Evolutionary conservation across 2,329 filamentous ascomycete species (phyloP).

Genomic region (Sporothrix globosa): DNA sequence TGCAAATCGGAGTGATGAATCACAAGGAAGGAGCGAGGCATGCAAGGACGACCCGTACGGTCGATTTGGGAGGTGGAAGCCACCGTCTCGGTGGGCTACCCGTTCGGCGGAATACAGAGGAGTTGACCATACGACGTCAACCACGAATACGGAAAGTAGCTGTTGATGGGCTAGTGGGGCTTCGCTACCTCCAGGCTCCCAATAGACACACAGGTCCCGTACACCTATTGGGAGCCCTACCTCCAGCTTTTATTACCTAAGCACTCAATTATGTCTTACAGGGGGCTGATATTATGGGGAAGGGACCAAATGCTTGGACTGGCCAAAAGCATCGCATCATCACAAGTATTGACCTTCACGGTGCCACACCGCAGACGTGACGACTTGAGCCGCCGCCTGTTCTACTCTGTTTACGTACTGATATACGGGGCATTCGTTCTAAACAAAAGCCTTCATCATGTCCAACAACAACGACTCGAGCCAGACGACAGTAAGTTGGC

Average conservation of each 20-base stretch:
- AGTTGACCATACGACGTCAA: too few species aligned
- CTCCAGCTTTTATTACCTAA: slow-evolving; percentile 12
- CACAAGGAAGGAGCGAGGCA: neutral
- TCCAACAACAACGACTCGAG: slow-evolving; percentile 45
- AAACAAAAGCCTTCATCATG: neutral
- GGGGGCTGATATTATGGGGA: too few species aligned
- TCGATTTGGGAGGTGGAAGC: neutral
- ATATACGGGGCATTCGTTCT: neutral
- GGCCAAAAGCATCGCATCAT: slow-evolving; percentile 6
- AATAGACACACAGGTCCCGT: too few species aligned
- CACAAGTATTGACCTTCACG: neutral
- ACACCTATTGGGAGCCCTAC: too few species aligned
- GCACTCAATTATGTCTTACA: neutral
- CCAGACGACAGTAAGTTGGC: slow-evolving; percentile 45
- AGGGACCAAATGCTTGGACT: neutral
- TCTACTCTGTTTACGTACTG: neutral
- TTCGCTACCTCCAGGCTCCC: neutral
- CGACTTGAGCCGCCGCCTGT: neutral
- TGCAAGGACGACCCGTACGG: neutral
- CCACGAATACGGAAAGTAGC: too few species aligned
- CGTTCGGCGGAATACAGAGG: neutral
- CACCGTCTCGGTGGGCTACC: neutral
- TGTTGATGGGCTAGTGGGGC: neutral
- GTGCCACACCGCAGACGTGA: neutral
- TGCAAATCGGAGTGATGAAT: neutral